phyloP scores from a whole-genome alignment of 2,329 filamentous ascomycete species.

The Falciphora oryzae region DNA sequence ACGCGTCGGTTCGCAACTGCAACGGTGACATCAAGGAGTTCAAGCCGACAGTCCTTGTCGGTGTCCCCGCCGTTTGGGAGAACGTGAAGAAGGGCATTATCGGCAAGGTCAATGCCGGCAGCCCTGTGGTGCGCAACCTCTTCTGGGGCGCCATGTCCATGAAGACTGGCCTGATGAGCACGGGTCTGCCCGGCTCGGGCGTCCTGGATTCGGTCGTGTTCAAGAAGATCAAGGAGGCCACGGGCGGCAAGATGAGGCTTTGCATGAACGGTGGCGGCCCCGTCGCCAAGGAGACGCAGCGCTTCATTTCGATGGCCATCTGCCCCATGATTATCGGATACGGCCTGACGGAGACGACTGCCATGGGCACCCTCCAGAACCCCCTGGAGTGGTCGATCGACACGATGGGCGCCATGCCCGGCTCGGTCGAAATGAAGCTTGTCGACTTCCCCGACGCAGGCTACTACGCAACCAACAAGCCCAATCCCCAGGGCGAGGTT shows the following conservation, averaged over 20 bases:
- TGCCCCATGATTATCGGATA: constrained; percentile 88
- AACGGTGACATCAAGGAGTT: constrained; percentile 84
- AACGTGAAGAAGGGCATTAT: constrained; percentile 87
- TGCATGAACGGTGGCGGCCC: constrained; percentile 85
- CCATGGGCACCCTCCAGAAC: constrained; percentile 70
- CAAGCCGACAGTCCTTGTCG: constrained; percentile 74
- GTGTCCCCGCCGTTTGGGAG: constrained; percentile 87
- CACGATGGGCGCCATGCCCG: constrained; percentile 68
- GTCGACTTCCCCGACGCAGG: constrained; percentile 81
- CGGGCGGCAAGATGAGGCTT: constrained; percentile 72
- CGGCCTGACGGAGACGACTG: constrained; percentile 78
- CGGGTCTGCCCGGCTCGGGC: constrained; percentile 58
- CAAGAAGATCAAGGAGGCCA: constrained; percentile 87
- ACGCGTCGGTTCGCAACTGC: constrained; percentile 76
- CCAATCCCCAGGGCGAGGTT: constrained; percentile 76
- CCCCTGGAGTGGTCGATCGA: constrained; percentile 72
- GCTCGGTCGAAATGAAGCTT: constrained; percentile 73
- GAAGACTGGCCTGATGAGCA: constrained; percentile 44
- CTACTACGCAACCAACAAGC: constrained; percentile 70
- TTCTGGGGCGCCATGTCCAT: constrained; percentile 59
- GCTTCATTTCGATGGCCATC: constrained; percentile 83
- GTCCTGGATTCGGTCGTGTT: constrained; percentile 76
- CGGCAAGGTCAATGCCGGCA: constrained; percentile 65
- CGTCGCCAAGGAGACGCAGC: constrained; percentile 76
- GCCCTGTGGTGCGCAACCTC: constrained; percentile 62